Conservation (phyloP, 1,284 basidiomycete genomes). For the Anthracocystis walkeri region DNA sequence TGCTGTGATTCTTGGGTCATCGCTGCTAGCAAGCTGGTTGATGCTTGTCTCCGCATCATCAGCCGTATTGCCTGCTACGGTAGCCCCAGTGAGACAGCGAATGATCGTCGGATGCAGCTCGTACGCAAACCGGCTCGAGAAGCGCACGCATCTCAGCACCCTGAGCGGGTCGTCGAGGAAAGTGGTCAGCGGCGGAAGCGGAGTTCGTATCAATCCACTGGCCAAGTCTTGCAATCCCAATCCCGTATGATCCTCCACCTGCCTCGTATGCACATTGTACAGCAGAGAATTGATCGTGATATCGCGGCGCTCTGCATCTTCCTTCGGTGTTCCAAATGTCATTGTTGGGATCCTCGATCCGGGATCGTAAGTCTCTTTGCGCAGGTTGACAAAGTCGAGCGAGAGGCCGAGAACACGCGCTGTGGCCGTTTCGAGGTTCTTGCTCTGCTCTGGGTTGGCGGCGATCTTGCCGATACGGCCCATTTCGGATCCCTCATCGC, state of each 20-base stretch:
- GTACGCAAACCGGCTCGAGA: constrained; percentile 90
- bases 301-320: constrained; percentile 92
- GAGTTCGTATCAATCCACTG: constrained; percentile 87
- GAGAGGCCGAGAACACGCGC: constrained; percentile 85
- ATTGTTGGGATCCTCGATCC: constrained; percentile 88
- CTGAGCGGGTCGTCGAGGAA: constrained; percentile 95
- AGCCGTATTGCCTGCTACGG: constrained; percentile 2
- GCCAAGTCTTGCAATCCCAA: constrained; percentile 84
- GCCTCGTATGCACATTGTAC: constrained; percentile 91
- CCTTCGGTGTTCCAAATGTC: constrained; percentile 87
- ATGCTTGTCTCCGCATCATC: constrained; percentile 12
- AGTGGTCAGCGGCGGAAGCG: constrained; percentile 85
- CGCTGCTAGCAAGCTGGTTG: constrained; percentile 25
- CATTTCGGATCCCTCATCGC: constrained; percentile 43
- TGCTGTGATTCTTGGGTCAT: constrained; percentile 34
- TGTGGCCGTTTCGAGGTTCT: constrained; percentile 97
- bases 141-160: constrained; percentile 88
- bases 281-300: constrained; percentile 96
- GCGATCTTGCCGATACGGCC: constrained; percentile 79
- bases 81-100: constrained; percentile 43
- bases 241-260: constrained; percentile 88
- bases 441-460: constrained; percentile 95
- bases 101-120: constrained; percentile 79
- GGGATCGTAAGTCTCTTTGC: constrained; percentile 88
- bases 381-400: constrained; percentile 93